Conservation (phyloP, 352 stramenopile species). For the Thraustochytrium sp. region DNA sequence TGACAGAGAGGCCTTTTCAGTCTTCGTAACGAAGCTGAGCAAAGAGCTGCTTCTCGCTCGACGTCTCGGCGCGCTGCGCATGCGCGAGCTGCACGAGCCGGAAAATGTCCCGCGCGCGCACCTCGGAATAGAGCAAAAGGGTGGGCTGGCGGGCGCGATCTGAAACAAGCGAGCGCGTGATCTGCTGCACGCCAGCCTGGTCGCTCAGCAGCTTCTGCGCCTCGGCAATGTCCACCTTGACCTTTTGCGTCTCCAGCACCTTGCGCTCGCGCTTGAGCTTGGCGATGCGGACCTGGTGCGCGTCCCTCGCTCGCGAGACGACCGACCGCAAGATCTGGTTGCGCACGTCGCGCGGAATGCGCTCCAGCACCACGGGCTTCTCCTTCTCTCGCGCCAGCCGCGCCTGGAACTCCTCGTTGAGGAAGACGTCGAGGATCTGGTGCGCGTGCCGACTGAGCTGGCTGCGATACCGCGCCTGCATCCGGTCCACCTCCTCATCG, state of each 20-base stretch:
- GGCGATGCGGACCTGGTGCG: background rate
- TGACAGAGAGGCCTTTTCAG: too few relatives aligned
- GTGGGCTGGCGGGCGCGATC: background rate
- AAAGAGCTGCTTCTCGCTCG: background rate
- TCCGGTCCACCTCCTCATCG: background rate
- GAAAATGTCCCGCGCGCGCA: background rate
- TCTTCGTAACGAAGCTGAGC: background rate
- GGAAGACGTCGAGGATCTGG: background rate
- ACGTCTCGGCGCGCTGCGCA: background rate
- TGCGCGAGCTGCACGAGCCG: background rate
- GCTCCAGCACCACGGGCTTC: background rate
- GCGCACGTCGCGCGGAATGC: background rate
- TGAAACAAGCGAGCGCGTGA: background rate
- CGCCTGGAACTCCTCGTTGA: slow-evolving; percentile 21
- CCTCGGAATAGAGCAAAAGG: background rate
- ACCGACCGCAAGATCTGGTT: background rate
- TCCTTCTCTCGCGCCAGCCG: background rate
- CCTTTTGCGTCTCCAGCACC: slow-evolving; percentile 24
- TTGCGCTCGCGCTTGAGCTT: slow-evolving; percentile 2
- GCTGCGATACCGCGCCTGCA: background rate
- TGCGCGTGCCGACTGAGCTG: background rate
- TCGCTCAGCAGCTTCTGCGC: background rate
- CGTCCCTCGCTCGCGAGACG: background rate
- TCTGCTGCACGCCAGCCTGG: background rate
- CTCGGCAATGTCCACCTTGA: slow-evolving; percentile 7